Conservation (phyloP, 495 filamentous ascomycete species). For the Talaromyces proteolyticus region DNA sequence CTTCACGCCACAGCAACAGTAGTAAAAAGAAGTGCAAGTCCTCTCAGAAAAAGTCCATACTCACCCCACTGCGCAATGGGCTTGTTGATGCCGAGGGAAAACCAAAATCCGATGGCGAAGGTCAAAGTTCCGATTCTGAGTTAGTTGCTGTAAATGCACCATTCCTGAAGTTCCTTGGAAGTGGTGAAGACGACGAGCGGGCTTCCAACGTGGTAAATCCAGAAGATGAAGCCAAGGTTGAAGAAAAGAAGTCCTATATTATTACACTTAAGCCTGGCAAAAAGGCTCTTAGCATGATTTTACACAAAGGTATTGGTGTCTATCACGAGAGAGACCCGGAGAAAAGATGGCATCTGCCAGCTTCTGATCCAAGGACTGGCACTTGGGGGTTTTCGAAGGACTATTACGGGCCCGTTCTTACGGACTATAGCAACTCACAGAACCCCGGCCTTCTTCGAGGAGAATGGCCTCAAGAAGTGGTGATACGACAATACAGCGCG, state of each 20-base stretch:
- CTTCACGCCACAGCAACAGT: background rate
- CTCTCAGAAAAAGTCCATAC: constrained; percentile 2
- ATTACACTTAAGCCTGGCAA: constrained; percentile 2
- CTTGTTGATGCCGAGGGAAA: background rate
- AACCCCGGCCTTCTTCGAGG: constrained; percentile 5
- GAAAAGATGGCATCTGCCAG: constrained; percentile 4
- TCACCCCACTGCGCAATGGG: background rate
- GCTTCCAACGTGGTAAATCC: background rate
- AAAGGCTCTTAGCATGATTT: background rate
- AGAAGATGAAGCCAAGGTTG: background rate
- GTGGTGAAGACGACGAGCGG: background rate
- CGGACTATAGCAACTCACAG: background rate
- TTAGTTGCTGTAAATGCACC: background rate
- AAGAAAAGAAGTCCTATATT: background rate
- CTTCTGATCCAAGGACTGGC: background rate
- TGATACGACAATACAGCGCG: constrained; percentile 4
- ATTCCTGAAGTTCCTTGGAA: background rate
- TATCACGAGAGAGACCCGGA: constrained; percentile 5
- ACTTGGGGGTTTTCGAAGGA: constrained; percentile 5
- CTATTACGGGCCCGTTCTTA: constrained; percentile 4
- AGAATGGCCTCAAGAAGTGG: constrained; percentile 3
- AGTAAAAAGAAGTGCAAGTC: background rate
- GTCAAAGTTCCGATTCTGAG: background rate
- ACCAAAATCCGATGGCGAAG: background rate
- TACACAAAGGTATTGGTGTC: constrained; percentile 4